Evolutionary conservation across 2,329 filamentous ascomycete species (phyloP), one percentile per base, ranked within the genome.

Genomic region (Orbilia javanica): DNA sequence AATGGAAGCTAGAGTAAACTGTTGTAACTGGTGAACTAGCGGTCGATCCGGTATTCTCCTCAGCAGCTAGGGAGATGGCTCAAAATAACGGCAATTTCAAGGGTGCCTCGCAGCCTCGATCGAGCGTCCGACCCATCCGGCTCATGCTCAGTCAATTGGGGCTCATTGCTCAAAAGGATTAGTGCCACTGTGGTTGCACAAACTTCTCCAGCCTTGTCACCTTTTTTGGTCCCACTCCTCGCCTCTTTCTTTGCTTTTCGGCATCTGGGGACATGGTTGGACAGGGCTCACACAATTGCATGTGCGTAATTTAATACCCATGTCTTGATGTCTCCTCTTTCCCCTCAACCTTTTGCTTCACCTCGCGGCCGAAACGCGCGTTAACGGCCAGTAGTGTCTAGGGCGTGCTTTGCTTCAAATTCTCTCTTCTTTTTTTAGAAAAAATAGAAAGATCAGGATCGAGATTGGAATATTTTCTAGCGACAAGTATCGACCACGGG

Each of bases 181-280:
- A 53, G 48, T 4, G 22, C 48, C 48, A n/a, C 48, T 29, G 18
- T n/a, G 55, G n/a, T 62, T 10, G 34, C 42, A 42, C 55, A 62
- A 42, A 60, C 29, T 42, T 42, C 25, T 25, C 42, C 55, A 62
- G 34, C 55, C 34, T 62, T 62, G 55, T 62, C 31, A 34, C 31
- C 55, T 62, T 34, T 62, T 62, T 62, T 39, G n/a, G 31, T 62
- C 55, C 25, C 39, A 22, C 18, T 34, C 39, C 36, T 62, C 31
- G 39, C 13, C 55, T 42, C 39, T 39, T 62, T 62, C 39, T 62
- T 62, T 62, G 31, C 22, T 62, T 44, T 62, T 42, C 3, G 18
- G n/a, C 25, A 2, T n/a, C 31, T 11, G 22, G 15, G 27, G 2
- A n/a, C n/a, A n/a, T n/a, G n/a, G n/a, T n/a, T n/a, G n/a, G n/a